Percentiles rank a stretch among this genome's conserved stretches.
These are phyloP conservation scores for Heliocybe sulcata DNA, from an alignment of 1,284 basidiomycete species.

Conservation along the genomic window DNA sequence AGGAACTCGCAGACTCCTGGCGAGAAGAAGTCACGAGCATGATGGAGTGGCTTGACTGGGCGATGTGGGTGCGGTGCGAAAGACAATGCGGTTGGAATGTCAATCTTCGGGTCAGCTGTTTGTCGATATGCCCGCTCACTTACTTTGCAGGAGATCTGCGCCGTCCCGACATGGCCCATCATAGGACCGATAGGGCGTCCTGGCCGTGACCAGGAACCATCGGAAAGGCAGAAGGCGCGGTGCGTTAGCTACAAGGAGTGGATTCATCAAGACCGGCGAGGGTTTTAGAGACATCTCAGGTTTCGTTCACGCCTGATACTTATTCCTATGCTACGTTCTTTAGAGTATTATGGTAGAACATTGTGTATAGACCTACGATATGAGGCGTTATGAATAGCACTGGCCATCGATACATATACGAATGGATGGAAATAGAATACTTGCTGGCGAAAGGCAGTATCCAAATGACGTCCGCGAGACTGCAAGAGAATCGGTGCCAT, in stretches of 20 bases:
- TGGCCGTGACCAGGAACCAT: background rate
- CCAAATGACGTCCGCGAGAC: too few species aligned
- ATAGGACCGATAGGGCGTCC: background rate
- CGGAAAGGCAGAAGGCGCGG: too few species aligned
- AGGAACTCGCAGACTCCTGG: background rate
- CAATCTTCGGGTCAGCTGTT: background rate
- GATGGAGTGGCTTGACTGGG: conserved; percentile 4
- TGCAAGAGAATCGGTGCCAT: too few species aligned
- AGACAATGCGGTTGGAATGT: conserved; percentile 1
- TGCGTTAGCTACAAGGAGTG: background rate
- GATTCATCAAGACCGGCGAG: background rate
- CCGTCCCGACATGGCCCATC: background rate
- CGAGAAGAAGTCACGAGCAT: background rate
- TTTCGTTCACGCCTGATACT: background rate
- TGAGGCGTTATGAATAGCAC: too few species aligned
- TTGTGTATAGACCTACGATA: too few species aligned
- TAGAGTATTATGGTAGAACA: background rate
- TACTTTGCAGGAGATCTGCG: background rate
- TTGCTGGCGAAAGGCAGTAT: too few species aligned
- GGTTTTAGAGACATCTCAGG: too few species aligned
- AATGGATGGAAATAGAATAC: too few species aligned
- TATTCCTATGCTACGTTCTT: background rate
- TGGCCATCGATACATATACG: too few species aligned
- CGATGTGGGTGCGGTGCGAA: conserved; percentile 1
- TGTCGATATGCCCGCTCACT: background rate